Conservation (phyloP, 345 rosid genomes). For the Arabis alpina region DNA sequence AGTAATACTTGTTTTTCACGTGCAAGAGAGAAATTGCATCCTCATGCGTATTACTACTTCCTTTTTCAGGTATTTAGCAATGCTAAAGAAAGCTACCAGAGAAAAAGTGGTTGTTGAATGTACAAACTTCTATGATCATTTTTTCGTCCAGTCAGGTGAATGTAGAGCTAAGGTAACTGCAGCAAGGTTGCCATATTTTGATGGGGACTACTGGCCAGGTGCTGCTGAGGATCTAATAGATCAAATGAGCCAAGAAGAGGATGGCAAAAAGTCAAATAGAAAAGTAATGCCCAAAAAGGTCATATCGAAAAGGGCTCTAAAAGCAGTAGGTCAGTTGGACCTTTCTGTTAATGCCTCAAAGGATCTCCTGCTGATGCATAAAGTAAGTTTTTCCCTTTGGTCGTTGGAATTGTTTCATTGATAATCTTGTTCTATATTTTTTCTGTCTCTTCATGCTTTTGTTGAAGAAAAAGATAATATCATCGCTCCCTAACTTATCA, state of each 20-base stretch:
- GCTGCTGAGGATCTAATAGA: conserved; percentile 95
- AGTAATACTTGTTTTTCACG: conserved; percentile 10
- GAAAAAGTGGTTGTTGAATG: conserved; percentile 87
- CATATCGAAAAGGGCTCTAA: conserved; percentile 90
- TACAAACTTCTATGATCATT: conserved; percentile 91
- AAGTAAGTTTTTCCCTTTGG: conserved; percentile 52
- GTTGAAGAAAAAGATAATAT: conserved; percentile 19
- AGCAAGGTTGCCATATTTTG: conserved; percentile 96
- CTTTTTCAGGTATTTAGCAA: conserved; percentile 76
- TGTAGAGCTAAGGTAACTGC: conserved; percentile 93
- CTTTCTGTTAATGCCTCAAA: conserved; percentile 93
- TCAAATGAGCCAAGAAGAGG: conserved; percentile 94
- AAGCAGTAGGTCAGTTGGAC: conserved; percentile 94
- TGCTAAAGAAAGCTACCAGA: conserved; percentile 87
- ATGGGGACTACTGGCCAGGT: conserved; percentile 99
- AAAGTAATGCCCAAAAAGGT: conserved; percentile 82
- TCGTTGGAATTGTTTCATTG: conserved; percentile 15
- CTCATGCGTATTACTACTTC: conserved; percentile 18
- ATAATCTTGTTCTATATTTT: conserved; percentile 6
- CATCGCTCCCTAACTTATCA: conserved; percentile 7
- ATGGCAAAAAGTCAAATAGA: conserved; percentile 85
- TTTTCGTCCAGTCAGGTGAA: conserved; percentile 84
- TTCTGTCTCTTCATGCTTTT: conserved; percentile 20
- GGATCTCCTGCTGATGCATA: conserved; percentile 96
- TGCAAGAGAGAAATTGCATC: conserved; percentile 25